Evolutionary conservation across 768 basidiomycete genomes (phyloP), one percentile per base, ranked within the genome.

Genomic region (Gloeopeniophorella convolvens): DNA sequence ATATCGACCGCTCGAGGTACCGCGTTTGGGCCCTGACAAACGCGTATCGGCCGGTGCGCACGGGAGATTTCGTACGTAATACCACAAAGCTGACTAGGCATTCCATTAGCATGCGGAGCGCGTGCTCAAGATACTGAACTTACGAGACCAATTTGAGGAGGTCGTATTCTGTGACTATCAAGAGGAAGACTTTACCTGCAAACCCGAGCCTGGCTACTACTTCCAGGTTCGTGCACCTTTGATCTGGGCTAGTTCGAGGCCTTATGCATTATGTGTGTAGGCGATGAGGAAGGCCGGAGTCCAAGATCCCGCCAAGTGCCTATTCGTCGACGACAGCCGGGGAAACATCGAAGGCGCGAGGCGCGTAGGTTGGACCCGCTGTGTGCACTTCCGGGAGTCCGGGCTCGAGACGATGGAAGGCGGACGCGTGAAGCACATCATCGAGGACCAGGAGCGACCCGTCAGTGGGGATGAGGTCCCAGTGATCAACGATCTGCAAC

Each of bases 11-110:
- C 40, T 74, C 71, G 24, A 90, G 86, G 63, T 78, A 73, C 8
- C 76, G 80, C n/a, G 80, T 92, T 4, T 92, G 89, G 89, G 88
- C 78, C 3, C 66, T 92, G 35, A 93, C 90, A 3, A 93, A 93
- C 61, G 90, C 90, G 10, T 91, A 90, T 63, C 72, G 73, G 48
- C 71, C 77, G 20, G 89, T 89, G 65, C 37, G 73, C 66, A 9
- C 34, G 37, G n/a, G n/a, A 35, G 20, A 9, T 37, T 12, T 23
- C 31, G 27, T 16, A 21, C 20, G 13, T 3, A 12, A 11, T 21
- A 12, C 26, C 18, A 3, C 10, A 5, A 5, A 10, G 21, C 49
- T 34, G 42, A 47, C 32, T 21, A n/a, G 1, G 34, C 5, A 36
- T 23, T 45, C 21, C 27, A 32, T 4, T 57, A 93, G 89, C 90